A percentile compares a stretch with the other conserved stretches of the same genome.
phyloP scores from a whole-genome alignment of 495 filamentous ascomycete genomes.

The Haplographium delicatum region DNA sequence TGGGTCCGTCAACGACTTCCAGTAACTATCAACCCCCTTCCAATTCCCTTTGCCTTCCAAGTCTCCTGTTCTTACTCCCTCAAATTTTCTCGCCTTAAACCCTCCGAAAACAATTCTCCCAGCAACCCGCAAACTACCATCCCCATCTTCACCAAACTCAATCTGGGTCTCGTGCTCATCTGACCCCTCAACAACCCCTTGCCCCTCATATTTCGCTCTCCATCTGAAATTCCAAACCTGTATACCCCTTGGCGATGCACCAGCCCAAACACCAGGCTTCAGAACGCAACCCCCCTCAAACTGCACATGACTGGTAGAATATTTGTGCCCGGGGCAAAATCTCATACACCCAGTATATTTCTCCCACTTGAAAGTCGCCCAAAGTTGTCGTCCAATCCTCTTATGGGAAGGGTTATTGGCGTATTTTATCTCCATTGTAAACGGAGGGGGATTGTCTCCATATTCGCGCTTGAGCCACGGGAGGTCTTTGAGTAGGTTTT shows the following conservation, averaged over 20 bases:
- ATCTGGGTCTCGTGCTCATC: conserved; percentile 1
- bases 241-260: not conserved
- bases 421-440: conserved; percentile 4
- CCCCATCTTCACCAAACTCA: conserved; percentile 1
- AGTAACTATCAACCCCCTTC: not conserved
- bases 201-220: not conserved
- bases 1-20: not conserved
- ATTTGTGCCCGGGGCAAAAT: conserved; percentile 4
- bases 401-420: conserved; percentile 1
- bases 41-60: conserved; percentile 1
- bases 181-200: not conserved
- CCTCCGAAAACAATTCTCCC: not conserved
- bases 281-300: conserved; percentile 3
- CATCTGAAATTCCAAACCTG: conserved; percentile 5
- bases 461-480: conserved; percentile 1
- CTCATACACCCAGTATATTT: conserved; percentile 2
- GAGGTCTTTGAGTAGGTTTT: conserved; percentile 1
- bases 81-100: not conserved
- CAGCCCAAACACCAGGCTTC: not conserved
- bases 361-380: conserved; percentile 2
- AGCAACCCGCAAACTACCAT: not conserved
- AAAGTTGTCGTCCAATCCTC: conserved; percentile 4
- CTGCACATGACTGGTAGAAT: conserved; percentile 2
- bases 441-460: not conserved
- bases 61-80: not conserved